Base-by-base conservation (phyloP, 2,329 filamentous ascomycete species). In the Allantophomopsis cytisporea region DNA sequence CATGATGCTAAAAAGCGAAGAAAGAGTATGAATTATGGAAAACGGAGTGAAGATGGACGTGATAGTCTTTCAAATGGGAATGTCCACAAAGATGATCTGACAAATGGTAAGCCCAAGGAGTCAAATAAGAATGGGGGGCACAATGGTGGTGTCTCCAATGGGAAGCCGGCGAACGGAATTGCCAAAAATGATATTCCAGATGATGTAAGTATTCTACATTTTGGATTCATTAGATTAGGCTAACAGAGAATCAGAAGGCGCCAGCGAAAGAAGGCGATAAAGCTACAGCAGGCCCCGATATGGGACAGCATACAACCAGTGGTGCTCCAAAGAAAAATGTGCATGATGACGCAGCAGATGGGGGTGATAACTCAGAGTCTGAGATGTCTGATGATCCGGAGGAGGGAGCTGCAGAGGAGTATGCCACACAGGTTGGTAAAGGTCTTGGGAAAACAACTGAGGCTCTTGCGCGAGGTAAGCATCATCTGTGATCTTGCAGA, bases 1-100 rank as follows among this genome's bases (percentile, higher is more conserved):
- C 64, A 67, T 32, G 68, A 66, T 44, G 59, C 64, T 40, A 67
- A 63, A 51, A 67, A 64, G 49, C 60, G 58, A 38, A 59, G 52
- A 17, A 54, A 54, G 37, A 55, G 48, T 42, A 53, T 46, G 12
- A 45, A 48, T 42, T 47, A 47, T 17, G 40, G 42, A 12, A 46
- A 42, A 37, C 42, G 47, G 36, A 51, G 43, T 23, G 35, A 43
- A 14, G 45, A 48, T 35, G 39, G 30, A 20, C 33, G 31, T 23
- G 28, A 31, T 15, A 37, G 32, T 31, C 39, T 35, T 35, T 30
- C 35, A 36, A 43, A 36, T 38, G 37, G 33, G 18, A 43, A 37
- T 15, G 36, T 37, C 14, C 23, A 10, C 4, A 28, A 28, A 34
- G 12, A 15, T 13, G 16, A 14, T 14, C 14, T 7, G 16, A 34